Conservation (phyloP, 768 basidiomycete genomes). For the Collybia nuda region DNA sequence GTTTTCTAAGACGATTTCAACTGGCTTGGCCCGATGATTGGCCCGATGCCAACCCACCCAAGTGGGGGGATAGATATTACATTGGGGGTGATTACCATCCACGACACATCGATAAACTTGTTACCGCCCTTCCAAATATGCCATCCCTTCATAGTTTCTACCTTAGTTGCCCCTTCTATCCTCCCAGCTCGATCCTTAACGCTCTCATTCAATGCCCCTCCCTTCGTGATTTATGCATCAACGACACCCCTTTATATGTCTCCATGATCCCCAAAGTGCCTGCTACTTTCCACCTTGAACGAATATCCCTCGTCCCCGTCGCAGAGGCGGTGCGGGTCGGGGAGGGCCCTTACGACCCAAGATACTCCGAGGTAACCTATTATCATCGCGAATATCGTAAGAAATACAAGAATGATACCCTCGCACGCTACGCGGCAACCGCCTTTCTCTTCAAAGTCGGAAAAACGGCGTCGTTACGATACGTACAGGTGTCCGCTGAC, state of each 20-base stretch:
- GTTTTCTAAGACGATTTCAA: constrained; percentile 27
- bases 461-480: constrained; percentile 25
- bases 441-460: constrained; percentile 30
- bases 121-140: constrained; percentile 36
- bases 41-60: constrained; percentile 38
- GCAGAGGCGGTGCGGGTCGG: constrained; percentile 40
- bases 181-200: constrained; percentile 33
- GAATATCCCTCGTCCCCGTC: constrained; percentile 35
- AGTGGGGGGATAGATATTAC: constrained; percentile 37
- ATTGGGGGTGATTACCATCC: constrained; percentile 32
- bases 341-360: constrained; percentile 37
- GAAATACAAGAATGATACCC: constrained; percentile 33
- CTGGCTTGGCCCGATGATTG: constrained; percentile 45
- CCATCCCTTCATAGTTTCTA: constrained; percentile 30
- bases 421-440: constrained; percentile 26
- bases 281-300: constrained; percentile 27
- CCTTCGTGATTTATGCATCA: constrained; percentile 33
- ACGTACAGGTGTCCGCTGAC: constrained; percentile 38
- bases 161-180: constrained; percentile 39
- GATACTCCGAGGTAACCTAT: constrained; percentile 33
- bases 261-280: constrained; percentile 31
- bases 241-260: constrained; percentile 39
- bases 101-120: constrained; percentile 34
- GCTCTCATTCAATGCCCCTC: constrained; percentile 32
- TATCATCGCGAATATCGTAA: constrained; percentile 38